Percentiles rank a stretch among this genome's conserved stretches.
Conservation (phyloP, 1,284 basidiomycete species). For the Pascua guehoae region DNA sequence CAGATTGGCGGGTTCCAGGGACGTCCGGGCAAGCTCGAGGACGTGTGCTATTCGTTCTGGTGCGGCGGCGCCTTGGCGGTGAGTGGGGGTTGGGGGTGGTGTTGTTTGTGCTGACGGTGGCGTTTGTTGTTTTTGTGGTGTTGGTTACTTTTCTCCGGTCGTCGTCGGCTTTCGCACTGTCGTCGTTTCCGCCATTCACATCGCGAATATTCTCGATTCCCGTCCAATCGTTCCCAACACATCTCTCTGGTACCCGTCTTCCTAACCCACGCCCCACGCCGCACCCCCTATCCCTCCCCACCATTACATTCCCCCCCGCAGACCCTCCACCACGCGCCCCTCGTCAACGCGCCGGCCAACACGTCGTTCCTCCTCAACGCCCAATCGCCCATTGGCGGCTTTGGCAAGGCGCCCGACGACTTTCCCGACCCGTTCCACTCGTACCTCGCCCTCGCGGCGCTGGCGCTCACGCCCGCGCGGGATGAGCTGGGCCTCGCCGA, state of each 20-base stretch:
- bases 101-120: background rate
- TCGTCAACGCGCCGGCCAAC: constrained; percentile 59
- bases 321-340: constrained; percentile 61
- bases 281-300: background rate
- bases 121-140: background rate
- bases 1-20: constrained; percentile 82
- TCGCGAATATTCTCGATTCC: too few relatives aligned
- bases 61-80: constrained; percentile 74
- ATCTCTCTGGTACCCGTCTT: background rate
- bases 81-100: constrained; percentile 23
- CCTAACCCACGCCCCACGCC: background rate
- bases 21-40: constrained; percentile 75
- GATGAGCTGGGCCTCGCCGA: constrained; percentile 58
- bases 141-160: too few relatives aligned
- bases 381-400: constrained; percentile 80
- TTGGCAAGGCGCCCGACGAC: constrained; percentile 73
- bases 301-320: constrained; percentile 33
- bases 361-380: constrained; percentile 64
- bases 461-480: constrained; percentile 61
- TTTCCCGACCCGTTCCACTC: constrained; percentile 87
- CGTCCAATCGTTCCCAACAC: too few relatives aligned
- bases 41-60: constrained; percentile 96
- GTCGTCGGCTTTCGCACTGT: too few relatives aligned
- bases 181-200: too few relatives aligned
- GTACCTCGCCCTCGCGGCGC: constrained; percentile 76